Evolutionary conservation across 169 alveolate genomes (phyloP), one percentile per base, ranked within the genome.

Genomic region (Cryptosporidium parvum): DNA sequence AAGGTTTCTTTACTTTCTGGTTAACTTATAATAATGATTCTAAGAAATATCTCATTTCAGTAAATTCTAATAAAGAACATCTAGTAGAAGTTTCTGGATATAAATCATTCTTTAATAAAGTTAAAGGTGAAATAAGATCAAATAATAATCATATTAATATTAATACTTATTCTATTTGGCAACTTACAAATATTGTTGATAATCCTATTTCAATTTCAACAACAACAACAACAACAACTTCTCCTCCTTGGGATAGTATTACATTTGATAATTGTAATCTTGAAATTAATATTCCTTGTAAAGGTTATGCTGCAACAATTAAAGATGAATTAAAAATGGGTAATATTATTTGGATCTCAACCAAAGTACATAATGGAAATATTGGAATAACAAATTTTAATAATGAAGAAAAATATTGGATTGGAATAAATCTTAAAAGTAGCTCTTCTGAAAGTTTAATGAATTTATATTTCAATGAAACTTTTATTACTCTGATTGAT

Each of bases 141-240:
- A 26, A 2, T 0, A 29, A 16, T 7, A 53, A 29, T 26, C 35
- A 31, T 1, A 9, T 29, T 0, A 26, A 23, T 1, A 18, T 26
- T 29, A 33, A 26, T 29, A n/a, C 26, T 10, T 65, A 35, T 14
- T 31, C 72, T 3, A 51, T 33, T 33, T 65, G 72, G 72, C 72
- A 65, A 39, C 51, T 65, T 2, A 65, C 72, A 18, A 65, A 65
- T n/a, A 37, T 37, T 12, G 72, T 65, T 2, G 51, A 37, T 3
- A 29, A 9, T 33, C 72, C 72, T 23, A 10, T n/a, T 9, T 33
- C 52, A n/a, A 14, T 65, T 14, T 44, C 84, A 5, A 69, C 84
- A 39, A 69, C 84, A 16, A 69, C 84, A 61, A 69, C 84, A 18
- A 69, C 84, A n/a, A 69, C 84, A 5, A 69, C 84, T 0, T 33